Evolutionary conservation across 2,329 filamentous ascomycete species (phyloP), one percentile per base, ranked within the genome.

Genomic region (Thielaviopsis ethacetica): DNA sequence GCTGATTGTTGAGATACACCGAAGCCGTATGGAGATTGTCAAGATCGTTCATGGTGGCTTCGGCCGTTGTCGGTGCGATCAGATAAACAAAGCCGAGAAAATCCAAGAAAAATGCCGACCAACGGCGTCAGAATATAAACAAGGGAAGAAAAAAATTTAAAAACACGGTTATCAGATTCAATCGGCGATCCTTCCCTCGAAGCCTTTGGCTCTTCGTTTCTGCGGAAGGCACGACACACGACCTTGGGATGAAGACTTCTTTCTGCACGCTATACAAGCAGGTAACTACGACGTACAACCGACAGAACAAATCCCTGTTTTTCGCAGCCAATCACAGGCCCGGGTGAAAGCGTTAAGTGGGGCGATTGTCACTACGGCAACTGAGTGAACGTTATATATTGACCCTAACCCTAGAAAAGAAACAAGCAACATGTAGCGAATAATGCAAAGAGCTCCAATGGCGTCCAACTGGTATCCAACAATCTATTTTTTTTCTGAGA

Each of bases 1-100:
- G 75, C 67, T 85, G 82, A 67, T 86, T 86, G 72, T 86, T 86
- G 72, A 86, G 84, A 69, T 86, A 86, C 69, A 82, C 74, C 69
- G 83, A 85, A 15, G 83, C 83, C 65, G 82, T 83, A 61, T 77
- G 77, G 52, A 86, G 73, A 66, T 83, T 85, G 50, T 83, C 79
- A 57, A 73, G 71, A 67, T 82, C 80, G 64, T 77, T 74, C 77
- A 80, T 80, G 21, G 50, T 58, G n/a, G 19, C 15, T 5, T 5
- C 5, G n/a, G 13, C 26, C 30, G n/a, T 19, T 26, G n/a, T 9
- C 7, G 21, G 2, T 56, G 7, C 24, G 38, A 4, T 27, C 26
- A 27, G 26, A 27, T 27, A 27, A 27, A 27, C 26, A 9, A 27
- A 27, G 26, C 26, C 26, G 26, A 9, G 9, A 27, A 27, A 4